A percentile compares a stretch with the other conserved stretches of the same genome.
Conservation (phyloP, 306 rosid genomes). For the Vicia sativa region DNA sequence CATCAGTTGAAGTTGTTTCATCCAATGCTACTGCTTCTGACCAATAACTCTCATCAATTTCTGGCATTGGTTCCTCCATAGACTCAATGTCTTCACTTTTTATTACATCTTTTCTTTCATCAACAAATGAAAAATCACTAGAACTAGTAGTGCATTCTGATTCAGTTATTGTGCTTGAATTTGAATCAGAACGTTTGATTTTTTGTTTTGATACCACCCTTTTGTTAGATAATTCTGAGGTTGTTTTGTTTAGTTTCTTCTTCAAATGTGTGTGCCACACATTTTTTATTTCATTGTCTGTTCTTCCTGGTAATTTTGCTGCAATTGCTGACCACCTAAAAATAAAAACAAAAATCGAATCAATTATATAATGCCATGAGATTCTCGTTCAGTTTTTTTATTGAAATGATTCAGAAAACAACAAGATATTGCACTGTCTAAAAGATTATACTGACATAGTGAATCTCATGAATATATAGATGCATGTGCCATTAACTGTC, state of each 20-base stretch:
- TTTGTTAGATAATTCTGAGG: slow-evolving; percentile 20
- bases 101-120: slow-evolving; percentile 26
- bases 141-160: slow-evolving; percentile 50
- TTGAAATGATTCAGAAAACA: slow-evolving; percentile 33
- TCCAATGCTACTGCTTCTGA: slow-evolving; percentile 55
- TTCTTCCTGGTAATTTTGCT: slow-evolving; percentile 84
- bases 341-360: slow-evolving; percentile 7
- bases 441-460: slow-evolving; percentile 20
- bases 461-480: slow-evolving; percentile 36
- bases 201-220: slow-evolving; percentile 25
- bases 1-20: slow-evolving; percentile 31
- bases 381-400: slow-evolving; percentile 36
- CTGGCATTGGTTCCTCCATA: slow-evolving; percentile 46
- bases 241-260: slow-evolving; percentile 52
- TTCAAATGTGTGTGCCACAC: slow-evolving; percentile 98
- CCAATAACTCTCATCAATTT: slow-evolving; percentile 71
- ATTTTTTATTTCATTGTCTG: slow-evolving; percentile 91
- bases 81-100: slow-evolving; percentile 52
- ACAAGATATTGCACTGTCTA: slow-evolving; percentile 35
- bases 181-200: slow-evolving; percentile 43
- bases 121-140: slow-evolving; percentile 50
- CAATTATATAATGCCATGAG: slow-evolving; percentile 32
- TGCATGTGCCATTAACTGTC: slow-evolving; percentile 53
- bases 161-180: slow-evolving; percentile 48
- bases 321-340: slow-evolving; percentile 98